Percentiles rank a stretch among this genome's conserved stretches.
These are phyloP conservation scores for Pythium scleroteichum DNA, from an alignment of 352 stramenopile genomes.

Conservation along the genomic window DNA sequence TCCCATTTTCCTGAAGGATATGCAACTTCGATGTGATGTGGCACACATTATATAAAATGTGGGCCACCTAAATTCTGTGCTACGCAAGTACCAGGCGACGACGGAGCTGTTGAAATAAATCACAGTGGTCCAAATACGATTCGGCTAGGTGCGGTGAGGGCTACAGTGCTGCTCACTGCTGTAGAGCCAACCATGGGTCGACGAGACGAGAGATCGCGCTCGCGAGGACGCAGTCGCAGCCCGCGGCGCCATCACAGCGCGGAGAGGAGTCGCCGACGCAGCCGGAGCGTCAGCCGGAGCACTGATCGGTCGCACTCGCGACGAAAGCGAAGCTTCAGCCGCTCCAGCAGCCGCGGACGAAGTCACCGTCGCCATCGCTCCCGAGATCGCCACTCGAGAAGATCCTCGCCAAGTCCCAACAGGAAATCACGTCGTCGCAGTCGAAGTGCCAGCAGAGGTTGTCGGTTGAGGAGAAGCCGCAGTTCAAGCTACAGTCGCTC, in stretches of 20 bases:
- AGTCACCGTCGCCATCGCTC: slow-evolving; percentile 12
- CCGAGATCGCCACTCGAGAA: slow-evolving; percentile 1
- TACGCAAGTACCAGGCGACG: no score
- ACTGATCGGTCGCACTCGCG: slow-evolving; percentile 16
- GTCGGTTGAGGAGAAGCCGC: slow-evolving; percentile 6
- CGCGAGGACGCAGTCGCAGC: slow-evolving; percentile 23
- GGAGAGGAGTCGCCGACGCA: slow-evolving; percentile 16
- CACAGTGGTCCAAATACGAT: no score
- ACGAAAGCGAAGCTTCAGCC: slow-evolving; percentile 29
- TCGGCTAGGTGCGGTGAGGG: no score
- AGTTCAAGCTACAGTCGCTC: slow-evolving; percentile 22
- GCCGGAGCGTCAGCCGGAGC: slow-evolving; percentile 18
- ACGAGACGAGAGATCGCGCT: slow-evolving; percentile 12
- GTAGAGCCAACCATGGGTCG: slow-evolving; percentile 8
- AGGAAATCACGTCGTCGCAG: slow-evolving; percentile 18
- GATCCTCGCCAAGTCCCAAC: slow-evolving; percentile 13
- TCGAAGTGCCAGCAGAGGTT: slow-evolving; percentile 25
- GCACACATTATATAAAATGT: no score
- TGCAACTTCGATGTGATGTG: no score
- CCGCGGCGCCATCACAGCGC: slow-evolving; percentile 6
- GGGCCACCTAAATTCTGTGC: no score
- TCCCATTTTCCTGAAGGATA: neutral
- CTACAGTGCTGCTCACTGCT: neutral
- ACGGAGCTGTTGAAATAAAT: no score
- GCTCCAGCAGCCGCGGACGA: slow-evolving; percentile 28